These are phyloP conservation scores for Russula earlei DNA, from an alignment of 768 basidiomycete species.

Conservation along the genomic window DNA sequence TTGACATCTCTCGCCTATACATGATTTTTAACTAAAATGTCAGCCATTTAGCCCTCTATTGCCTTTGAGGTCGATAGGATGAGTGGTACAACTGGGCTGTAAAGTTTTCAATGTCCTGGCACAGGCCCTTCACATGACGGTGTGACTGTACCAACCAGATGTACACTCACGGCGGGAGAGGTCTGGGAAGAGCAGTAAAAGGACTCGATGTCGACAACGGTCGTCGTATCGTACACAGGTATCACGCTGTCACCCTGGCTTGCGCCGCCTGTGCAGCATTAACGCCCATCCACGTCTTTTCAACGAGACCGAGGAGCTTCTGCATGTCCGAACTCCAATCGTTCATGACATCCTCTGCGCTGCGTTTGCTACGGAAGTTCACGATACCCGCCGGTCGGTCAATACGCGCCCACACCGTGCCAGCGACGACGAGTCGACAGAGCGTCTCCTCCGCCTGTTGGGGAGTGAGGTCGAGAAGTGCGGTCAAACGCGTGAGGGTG, in stretches of 20 bases:
- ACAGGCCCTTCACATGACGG: not conserved
- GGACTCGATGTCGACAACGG: not conserved
- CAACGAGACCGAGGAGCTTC: constrained; percentile 80
- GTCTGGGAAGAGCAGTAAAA: not conserved
- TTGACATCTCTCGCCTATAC: not conserved
- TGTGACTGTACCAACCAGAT: too few relatives aligned
- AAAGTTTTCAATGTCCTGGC: too few relatives aligned
- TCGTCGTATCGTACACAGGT: not conserved
- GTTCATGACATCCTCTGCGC: constrained; percentile 90
- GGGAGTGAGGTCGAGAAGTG: constrained; percentile 75
- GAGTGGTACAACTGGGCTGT: too few relatives aligned
- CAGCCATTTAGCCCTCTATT: not conserved
- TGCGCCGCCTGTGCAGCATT: constrained; percentile 84
- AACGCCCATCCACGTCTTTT: constrained; percentile 99
- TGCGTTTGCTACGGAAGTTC: constrained; percentile 74
- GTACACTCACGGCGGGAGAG: too few relatives aligned
- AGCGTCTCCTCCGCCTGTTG: constrained; percentile 84
- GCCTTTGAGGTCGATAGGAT: not conserved
- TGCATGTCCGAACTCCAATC: constrained; percentile 98
- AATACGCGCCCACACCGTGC: constrained; percentile 87
- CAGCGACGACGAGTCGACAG: constrained; percentile 82
- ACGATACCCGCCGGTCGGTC: constrained; percentile 89
- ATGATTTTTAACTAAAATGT: not conserved
- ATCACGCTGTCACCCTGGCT: constrained; percentile 43
- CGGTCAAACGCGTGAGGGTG: constrained; percentile 69